These are phyloP conservation scores for Xylaria nigripes DNA, from an alignment of 495 filamentous ascomycete species.

Conservation along the genomic window DNA sequence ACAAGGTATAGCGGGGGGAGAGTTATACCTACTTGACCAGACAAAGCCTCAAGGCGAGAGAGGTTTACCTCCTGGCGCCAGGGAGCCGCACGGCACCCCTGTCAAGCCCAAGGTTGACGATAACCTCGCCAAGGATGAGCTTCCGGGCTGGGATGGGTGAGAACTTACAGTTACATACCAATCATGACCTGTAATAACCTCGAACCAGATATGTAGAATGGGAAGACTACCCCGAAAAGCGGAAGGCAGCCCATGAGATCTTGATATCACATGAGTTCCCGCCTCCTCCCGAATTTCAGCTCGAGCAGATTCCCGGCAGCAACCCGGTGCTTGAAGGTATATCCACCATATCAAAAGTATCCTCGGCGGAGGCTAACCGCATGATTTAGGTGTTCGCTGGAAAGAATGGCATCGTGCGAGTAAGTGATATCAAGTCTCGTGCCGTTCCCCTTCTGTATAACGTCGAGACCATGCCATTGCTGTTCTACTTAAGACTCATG, in stretches of 20 bases:
- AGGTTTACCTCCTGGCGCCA: constrained; percentile 20
- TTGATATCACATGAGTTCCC: constrained; percentile 50
- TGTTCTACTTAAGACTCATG: background rate
- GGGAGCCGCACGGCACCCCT: background rate
- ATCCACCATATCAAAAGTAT: background rate
- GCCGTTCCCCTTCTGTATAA: background rate
- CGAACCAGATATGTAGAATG: constrained; percentile 51
- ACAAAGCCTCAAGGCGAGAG: constrained; percentile 24
- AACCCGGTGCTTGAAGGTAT: constrained; percentile 50
- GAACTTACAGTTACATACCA: background rate
- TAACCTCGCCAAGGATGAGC: constrained; percentile 9
- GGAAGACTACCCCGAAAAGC: constrained; percentile 62
- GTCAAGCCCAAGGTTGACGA: constrained; percentile 10
- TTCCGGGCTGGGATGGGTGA: constrained; percentile 25
- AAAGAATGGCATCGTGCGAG: constrained; percentile 55
- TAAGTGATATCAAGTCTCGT: background rate
- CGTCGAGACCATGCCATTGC: background rate
- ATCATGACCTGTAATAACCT: background rate
- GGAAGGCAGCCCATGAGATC: constrained; percentile 47
- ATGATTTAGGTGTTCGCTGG: constrained; percentile 46
- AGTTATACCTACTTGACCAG: constrained; percentile 42
- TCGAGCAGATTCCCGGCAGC: constrained; percentile 49
- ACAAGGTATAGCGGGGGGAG: constrained; percentile 40
- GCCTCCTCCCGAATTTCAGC: constrained; percentile 51
- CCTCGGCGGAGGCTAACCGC: background rate